Percentiles rank a stretch among this genome's conserved stretches.
phyloP scores from a whole-genome alignment of 495 filamentous ascomycete genomes.

The Aspergillus cristatus region DNA sequence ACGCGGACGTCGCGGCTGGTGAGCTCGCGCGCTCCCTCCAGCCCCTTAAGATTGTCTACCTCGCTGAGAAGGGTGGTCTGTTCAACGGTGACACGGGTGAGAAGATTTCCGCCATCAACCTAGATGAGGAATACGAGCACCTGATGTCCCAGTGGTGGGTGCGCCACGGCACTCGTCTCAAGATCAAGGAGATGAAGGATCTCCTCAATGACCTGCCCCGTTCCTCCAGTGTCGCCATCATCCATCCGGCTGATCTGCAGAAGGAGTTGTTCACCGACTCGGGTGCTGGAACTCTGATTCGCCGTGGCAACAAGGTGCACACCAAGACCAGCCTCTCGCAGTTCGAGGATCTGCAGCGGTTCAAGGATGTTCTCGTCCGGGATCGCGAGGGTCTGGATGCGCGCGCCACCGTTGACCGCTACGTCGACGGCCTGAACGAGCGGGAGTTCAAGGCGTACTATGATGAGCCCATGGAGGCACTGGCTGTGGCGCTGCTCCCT shows the following conservation, averaged over 20 bases:
- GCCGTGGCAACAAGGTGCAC: constrained; percentile 84
- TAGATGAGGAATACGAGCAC: constrained; percentile 94
- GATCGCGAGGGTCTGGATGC: constrained; percentile 83
- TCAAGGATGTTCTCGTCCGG: constrained; percentile 77
- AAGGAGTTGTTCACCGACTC: constrained; percentile 96
- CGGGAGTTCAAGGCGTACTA: constrained; percentile 88
- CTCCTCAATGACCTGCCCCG: constrained; percentile 78
- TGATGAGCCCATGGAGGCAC: constrained; percentile 91
- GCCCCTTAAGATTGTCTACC: constrained; percentile 95
- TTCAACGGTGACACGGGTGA: constrained; percentile 89
- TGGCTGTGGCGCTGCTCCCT: constrained; percentile 84
- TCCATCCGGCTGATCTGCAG: constrained; percentile 87
- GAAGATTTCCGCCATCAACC: constrained; percentile 96
- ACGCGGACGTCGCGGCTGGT: constrained; percentile 92
- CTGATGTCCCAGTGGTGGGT: constrained; percentile 96
- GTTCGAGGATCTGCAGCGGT: constrained; percentile 64
- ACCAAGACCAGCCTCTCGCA: constrained; percentile 64
- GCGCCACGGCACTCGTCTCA: constrained; percentile 86
- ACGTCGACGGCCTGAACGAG: constrained; percentile 65
- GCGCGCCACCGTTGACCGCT: constrained; percentile 73
- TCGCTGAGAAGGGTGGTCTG: constrained; percentile 93
- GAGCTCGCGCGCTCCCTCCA: constrained; percentile 84
- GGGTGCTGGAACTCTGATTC: constrained; percentile 89
- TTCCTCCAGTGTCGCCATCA: constrained; percentile 94
- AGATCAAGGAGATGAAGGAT: constrained; percentile 98